These are phyloP conservation scores for Calonectria henricotiae DNA, from an alignment of 2,329 filamentous ascomycete species.

Conservation along the genomic window DNA sequence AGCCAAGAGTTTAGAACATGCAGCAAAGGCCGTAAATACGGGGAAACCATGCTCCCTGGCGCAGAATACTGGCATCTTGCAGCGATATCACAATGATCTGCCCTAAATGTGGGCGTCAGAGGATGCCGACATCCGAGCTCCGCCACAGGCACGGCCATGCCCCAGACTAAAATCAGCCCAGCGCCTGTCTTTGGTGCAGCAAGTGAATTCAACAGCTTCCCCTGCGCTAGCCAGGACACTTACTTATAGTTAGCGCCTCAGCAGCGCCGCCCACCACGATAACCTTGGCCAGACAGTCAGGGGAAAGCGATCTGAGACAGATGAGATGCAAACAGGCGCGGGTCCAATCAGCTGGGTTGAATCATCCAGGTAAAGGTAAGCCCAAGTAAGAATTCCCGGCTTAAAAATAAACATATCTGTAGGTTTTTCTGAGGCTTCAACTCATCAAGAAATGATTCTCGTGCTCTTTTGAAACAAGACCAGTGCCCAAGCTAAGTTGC, in stretches of 20 bases:
- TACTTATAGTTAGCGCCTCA: background rate
- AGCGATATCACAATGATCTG: background rate
- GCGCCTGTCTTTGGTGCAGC: background rate
- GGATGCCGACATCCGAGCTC: constrained; percentile 20
- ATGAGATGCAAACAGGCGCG: background rate
- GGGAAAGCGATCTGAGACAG: background rate
- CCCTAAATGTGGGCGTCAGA: constrained; percentile 18
- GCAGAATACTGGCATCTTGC: constrained; percentile 1
- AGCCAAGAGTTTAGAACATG: constrained; percentile 22
- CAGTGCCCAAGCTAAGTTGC: background rate
- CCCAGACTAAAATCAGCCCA: background rate
- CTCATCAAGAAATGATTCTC: too few relatives aligned
- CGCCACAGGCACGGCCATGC: background rate
- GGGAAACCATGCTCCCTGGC: constrained; percentile 17
- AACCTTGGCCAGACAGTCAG: background rate
- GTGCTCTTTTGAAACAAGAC: too few relatives aligned
- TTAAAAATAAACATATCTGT: background rate
- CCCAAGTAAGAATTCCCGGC: too few relatives aligned
- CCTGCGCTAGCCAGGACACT: background rate
- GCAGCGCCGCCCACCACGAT: background rate
- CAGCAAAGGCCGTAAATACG: constrained; percentile 6
- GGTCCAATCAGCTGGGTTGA: background rate
- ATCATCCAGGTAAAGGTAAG: too few relatives aligned
- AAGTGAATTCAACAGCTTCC: background rate
- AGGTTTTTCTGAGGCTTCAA: too few relatives aligned